phyloP scores from a whole-genome alignment of 176 grass and related monocot genomes.

The Zoysia pacifica region DNA sequence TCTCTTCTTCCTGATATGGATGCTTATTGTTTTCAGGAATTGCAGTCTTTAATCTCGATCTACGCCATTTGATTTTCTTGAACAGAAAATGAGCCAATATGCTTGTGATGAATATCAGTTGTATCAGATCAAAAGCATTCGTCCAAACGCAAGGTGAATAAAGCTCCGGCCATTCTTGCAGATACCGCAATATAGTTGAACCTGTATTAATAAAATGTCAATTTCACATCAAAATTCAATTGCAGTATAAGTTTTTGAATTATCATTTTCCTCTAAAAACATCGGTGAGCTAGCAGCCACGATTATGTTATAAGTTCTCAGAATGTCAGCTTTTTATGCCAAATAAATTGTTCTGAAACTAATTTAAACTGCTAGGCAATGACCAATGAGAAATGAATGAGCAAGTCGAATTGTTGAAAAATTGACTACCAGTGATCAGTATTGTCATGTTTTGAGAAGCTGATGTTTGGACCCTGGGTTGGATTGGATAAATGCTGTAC shows the following conservation, averaged over 20 bases:
- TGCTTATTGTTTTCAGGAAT: conserved; percentile 39
- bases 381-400: not conserved
- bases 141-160: conserved; percentile 75
- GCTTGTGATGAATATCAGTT: conserved; percentile 60
- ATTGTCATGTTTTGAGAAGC: not conserved
- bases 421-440: not conserved
- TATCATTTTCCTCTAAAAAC: conserved; percentile 18
- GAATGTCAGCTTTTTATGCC: conserved; percentile 4
- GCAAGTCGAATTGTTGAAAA: not conserved
- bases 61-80: conserved; percentile 50
- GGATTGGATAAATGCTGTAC: not conserved
- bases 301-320: not conserved
- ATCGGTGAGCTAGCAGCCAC: not conserved
- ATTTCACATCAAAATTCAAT: conserved; percentile 23
- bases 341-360: not conserved
- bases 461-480: not conserved
- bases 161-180: conserved; percentile 70
- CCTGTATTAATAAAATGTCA: conserved; percentile 43
- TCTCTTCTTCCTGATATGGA: conserved; percentile 32
- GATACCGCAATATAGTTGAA: conserved; percentile 40
- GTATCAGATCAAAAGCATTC: conserved; percentile 47
- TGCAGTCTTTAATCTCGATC: conserved; percentile 42
- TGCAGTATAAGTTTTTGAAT: not conserved
- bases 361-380: not conserved
- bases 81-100: conserved; percentile 55